Conservation (phyloP, 2,329 filamentous ascomycete species). For the Trichoderma sp. region DNA sequence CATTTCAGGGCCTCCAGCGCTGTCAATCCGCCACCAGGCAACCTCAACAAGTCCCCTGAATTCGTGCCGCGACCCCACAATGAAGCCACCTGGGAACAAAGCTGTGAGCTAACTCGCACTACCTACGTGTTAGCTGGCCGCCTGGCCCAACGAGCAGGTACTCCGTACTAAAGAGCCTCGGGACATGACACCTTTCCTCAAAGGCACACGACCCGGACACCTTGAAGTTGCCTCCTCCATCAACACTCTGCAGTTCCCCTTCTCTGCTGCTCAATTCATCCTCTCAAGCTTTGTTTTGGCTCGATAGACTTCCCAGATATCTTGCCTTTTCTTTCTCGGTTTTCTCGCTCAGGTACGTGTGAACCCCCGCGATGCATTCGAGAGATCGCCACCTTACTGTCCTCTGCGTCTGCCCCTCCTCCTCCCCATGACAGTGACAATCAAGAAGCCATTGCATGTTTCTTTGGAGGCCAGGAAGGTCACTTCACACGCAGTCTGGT, state of each 20-base stretch:
- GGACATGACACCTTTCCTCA: constrained; percentile 41
- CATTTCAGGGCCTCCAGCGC: constrained; percentile 12
- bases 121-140: constrained; percentile 6
- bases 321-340: constrained; percentile 3
- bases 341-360: constrained; percentile 34
- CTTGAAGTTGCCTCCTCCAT: constrained; percentile 18
- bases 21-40: background rate
- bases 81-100: constrained; percentile 27
- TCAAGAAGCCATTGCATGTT: background rate
- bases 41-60: constrained; percentile 28
- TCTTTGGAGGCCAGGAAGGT: background rate
- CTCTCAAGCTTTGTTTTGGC: constrained; percentile 10
- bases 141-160: constrained; percentile 9
- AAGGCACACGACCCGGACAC: constrained; percentile 36
- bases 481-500: background rate
- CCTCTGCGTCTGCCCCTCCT: background rate
- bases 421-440: constrained; percentile 33
- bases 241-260: constrained; percentile 8
- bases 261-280: constrained; percentile 18
- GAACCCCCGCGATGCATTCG: background rate
- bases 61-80: constrained; percentile 35
- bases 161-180: constrained; percentile 7
- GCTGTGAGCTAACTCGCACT: constrained; percentile 4
- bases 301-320: constrained; percentile 15
- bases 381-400: constrained; percentile 11